Evolutionary conservation across 164 flowering plant genomes (phyloP), one percentile per base, ranked within the genome.

Genomic region (Litsea cubeba): DNA sequence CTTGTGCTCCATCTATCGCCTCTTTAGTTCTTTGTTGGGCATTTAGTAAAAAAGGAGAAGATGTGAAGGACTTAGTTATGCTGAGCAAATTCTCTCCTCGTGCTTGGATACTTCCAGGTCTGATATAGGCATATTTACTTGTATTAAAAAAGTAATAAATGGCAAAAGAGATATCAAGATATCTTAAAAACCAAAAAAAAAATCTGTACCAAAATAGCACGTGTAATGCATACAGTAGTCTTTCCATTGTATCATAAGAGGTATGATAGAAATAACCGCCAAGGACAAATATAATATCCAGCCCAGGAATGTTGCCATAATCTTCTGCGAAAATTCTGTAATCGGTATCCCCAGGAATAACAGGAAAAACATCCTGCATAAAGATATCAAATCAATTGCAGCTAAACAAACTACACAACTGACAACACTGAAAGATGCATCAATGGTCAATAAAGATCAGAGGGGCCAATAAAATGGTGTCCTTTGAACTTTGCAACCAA

Each of bases 191-290:
- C 5, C 35, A 3, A 32, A 65, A 79, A 79, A 65, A 58, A 32
- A 65, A 51, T 73, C 65, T 84, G 78, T 83, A 88, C 88, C 87
- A 87, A 89, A 87, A 79, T 75, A 82, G 84, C 82, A 91, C 69
- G 80, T 81, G 79, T 82, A 84, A 86, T 78, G 85, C 99, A 86
- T 95, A 95, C 99, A 95, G 60, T 92, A 95, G 74, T 91, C 95
- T 91, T 77, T 95, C 97, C 80, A 91, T 81, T 26, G 99, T 93
- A 81, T 95, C 99, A 75, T 79, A 85, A 72, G 97, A 83, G 71
- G 99, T 95, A 83, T 95, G 99, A 82, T 95, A 95, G 85, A 85
- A 93, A 77, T 90, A 93, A 86, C 99, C 97, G 76, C 99, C 98
- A 74, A 91, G 82, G 76, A 92, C 79, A 84, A 93, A 95, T 78